Evolutionary conservation across 768 basidiomycete species (phyloP), one percentile per base, ranked within the genome.

Genomic region (Collybiopsis luxurians): DNA sequence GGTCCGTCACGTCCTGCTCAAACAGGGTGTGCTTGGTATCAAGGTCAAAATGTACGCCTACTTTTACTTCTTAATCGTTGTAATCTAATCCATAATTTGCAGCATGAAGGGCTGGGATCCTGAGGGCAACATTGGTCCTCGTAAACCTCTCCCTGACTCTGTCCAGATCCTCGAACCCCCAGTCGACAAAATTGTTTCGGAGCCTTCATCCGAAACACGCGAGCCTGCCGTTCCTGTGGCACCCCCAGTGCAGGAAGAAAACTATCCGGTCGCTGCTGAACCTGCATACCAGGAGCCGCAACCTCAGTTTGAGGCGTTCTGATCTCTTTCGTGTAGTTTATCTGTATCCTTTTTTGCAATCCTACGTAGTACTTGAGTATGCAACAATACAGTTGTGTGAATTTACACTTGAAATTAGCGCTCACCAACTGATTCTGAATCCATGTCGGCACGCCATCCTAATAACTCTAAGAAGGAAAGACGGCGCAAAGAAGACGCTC

Each of bases 1-100:
- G 59, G 95, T 98, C 66, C 86, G 97, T 64, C 97, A 99, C 80
- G 97, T 98, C 67, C 84, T 98, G 66, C 86, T 99, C 63, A 89
- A 92, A 66, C 97, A 99, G 74, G 97, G 97, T 86, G 97, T 99
- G 50, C 85, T 99, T 61, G 97, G 97, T 69, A 98, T 99, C 84
- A 99, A 99, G 76, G 97, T 99, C 69, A 99, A 98, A 80, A 99
- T 98, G 95, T 95, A 69, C 60, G 85, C 21, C 11, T 47, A 30
- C 21, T 30, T 19, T 31, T 49, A 19, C 11, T 49, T 24, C 39
- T 12, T 15, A 26, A 24, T 7, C 23, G 30, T 38, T 23, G 17
- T 30, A 11, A 48, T 57, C 34, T 24, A 21, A 26, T 45, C 36
- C 59, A 72, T 44, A 66, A 61, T 23, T 11, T 60, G 45, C 65